Percentiles rank a stretch among this genome's conserved stretches.
These are phyloP conservation scores for Ramularia endophylla DNA, from an alignment of 2,329 filamentous ascomycete species.

Conservation along the genomic window DNA sequence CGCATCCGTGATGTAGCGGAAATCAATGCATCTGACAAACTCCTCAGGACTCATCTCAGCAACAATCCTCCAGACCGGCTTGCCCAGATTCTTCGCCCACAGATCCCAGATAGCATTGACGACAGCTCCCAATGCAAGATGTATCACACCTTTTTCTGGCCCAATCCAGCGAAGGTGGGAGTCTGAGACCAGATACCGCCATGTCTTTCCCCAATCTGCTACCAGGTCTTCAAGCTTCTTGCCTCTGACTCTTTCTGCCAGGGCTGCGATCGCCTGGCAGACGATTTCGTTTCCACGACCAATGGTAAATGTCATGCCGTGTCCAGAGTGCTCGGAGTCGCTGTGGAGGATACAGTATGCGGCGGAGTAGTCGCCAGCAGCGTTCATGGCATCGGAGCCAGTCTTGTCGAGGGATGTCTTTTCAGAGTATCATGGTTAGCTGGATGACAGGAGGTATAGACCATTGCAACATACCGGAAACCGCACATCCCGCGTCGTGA, in stretches of 20 bases:
- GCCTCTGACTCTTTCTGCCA: constrained; percentile 69
- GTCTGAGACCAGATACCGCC: constrained; percentile 87
- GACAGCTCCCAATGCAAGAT: constrained; percentile 81
- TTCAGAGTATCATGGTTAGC: neutral
- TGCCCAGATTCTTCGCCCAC: constrained; percentile 81
- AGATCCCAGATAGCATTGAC: constrained; percentile 89
- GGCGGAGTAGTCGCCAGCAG: constrained; percentile 83
- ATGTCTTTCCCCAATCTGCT: constrained; percentile 77
- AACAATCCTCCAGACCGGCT: constrained; percentile 87
- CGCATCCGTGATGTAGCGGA: constrained; percentile 92
- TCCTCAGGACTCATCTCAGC: constrained; percentile 86
- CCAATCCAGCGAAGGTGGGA: constrained; percentile 90
- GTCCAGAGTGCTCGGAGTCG: constrained; percentile 63
- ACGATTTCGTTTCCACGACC: constrained; percentile 90
- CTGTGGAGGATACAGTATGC: constrained; percentile 92
- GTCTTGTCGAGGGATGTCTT: constrained; percentile 87
- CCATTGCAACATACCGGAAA: constrained; percentile 37
- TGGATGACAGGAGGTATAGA: neutral
- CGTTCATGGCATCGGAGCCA: constrained; percentile 96
- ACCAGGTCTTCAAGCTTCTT: constrained; percentile 72
- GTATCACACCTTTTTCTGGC: constrained; percentile 89
- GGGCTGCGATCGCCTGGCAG: constrained; percentile 72
- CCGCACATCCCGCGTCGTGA: constrained; percentile 44
- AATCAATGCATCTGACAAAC: constrained; percentile 83
- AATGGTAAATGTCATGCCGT: constrained; percentile 84